Percentiles rank a stretch among this genome's conserved stretches.
phyloP scores from a whole-genome alignment of 371 early-diverging fungal species.

The Lichtheimia corymbifera region DNA sequence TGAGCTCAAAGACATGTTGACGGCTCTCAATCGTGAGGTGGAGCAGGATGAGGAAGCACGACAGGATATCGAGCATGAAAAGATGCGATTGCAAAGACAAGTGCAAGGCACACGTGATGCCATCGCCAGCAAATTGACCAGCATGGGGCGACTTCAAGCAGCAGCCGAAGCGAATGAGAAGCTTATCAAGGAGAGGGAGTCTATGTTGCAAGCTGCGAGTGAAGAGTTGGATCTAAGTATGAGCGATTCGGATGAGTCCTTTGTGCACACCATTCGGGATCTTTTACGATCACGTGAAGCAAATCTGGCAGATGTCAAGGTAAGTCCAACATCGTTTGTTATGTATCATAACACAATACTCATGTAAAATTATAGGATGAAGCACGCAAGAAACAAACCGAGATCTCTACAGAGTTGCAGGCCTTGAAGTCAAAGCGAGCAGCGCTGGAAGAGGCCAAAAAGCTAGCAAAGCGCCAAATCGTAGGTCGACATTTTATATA shows the following conservation, averaged over 20 bases:
- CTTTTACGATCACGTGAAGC: constrained; percentile 13
- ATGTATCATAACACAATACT: too few species aligned
- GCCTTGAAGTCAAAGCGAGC: constrained; percentile 19
- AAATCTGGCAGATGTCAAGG: constrained; percentile 11
- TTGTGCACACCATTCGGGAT: constrained; percentile 6
- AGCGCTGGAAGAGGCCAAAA: constrained; percentile 21
- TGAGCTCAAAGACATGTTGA: constrained; percentile 50
- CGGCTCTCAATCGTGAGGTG: constrained; percentile 9
- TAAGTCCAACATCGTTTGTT: not conserved
- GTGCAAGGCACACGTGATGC: constrained; percentile 12
- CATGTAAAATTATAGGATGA: constrained; percentile 9
- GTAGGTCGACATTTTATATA: not conserved
- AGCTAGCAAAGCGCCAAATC: constrained; percentile 17
- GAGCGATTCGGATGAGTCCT: constrained; percentile 2
- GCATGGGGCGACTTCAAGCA: constrained; percentile 26
- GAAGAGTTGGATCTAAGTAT: constrained; percentile 6
- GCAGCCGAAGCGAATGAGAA: constrained; percentile 26
- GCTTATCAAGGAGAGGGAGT: constrained; percentile 25
- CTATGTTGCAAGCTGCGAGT: constrained; percentile 15
- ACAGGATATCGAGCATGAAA: constrained; percentile 14
- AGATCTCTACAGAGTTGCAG: constrained; percentile 17
- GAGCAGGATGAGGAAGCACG: constrained; percentile 16
- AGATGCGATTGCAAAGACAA: constrained; percentile 15
- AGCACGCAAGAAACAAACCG: constrained; percentile 14
- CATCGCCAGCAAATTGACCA: constrained; percentile 21